Conservation (phyloP, 306 rosid species). For the Acacia melanoxylon region DNA sequence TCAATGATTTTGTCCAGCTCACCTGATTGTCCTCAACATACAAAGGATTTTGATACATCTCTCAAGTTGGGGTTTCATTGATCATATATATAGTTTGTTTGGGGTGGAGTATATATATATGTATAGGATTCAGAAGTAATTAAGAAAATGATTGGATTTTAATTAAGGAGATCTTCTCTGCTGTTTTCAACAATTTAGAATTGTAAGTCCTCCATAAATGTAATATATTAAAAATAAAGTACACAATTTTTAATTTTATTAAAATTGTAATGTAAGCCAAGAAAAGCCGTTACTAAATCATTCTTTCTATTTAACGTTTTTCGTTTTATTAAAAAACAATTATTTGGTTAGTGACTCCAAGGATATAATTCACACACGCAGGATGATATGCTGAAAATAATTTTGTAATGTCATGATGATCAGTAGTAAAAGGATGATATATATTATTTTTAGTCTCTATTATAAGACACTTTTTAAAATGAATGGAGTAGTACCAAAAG, state of each 20-base stretch:
- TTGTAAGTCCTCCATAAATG: neutral
- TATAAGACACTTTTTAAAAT: too few relatives aligned
- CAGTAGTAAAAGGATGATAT: too few relatives aligned
- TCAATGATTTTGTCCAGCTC: slow-evolving; percentile 28
- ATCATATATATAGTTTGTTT: neutral
- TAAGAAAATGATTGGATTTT: neutral
- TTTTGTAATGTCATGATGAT: neutral
- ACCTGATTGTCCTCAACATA: slow-evolving; percentile 24
- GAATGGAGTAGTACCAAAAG: too few relatives aligned
- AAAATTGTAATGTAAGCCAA: neutral
- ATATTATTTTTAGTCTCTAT: too few relatives aligned
- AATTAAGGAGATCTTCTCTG: neutral
- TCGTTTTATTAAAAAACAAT: too few relatives aligned
- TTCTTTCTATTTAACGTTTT: too few relatives aligned
- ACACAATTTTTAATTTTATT: neutral
- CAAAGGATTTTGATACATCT: slow-evolving; percentile 36
- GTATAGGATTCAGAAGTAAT: neutral
- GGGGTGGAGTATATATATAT: neutral
- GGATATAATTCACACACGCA: too few relatives aligned
- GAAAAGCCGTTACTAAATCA: neutral
- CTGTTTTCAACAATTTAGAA: neutral
- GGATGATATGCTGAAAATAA: neutral
- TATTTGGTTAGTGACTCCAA: too few relatives aligned
- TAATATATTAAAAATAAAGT: neutral
- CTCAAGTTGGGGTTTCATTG: slow-evolving; percentile 46